Base-by-base conservation (phyloP, 2,329 filamentous ascomycete species). In the Tricladium varicosporioides region DNA sequence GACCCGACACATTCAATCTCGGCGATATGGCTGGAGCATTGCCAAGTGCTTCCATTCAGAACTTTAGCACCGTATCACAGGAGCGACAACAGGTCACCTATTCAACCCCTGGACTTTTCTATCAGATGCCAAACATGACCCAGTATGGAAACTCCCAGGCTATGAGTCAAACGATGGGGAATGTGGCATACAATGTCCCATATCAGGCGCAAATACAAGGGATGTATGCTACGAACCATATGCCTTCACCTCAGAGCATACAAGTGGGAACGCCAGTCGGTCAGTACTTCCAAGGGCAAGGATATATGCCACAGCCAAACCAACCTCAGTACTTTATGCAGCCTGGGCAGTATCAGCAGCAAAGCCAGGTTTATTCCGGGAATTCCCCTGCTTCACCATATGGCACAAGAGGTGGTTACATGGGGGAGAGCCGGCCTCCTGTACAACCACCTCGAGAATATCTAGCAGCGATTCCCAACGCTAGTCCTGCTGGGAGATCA, bases 181-280 rank as follows among this genome's bases (percentile, higher is more conserved):
- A 57, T 51, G 48, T 65, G 33, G 56, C 58, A n/a, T 70, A 69
- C 44, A 60, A 61, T 14, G 48, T 63, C 4, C 64, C 61, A 19
- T 69, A 65, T 49, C 68, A 67, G 47, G 51, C 49, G 16, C 65
- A 66, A 50, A 67, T 63, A 19, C 61, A 58, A 53, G 62, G 61
- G 22, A 58, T 65, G 19, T 70, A 69, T 52, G 36, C 58, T 10
- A 45, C 59, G 32, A 54, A 50, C 8, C 62, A 66, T 18, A 56
- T 50, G 8, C 49, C 59, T 22, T 58, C 61, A 31, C 47, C 58
- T 15, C 53, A 58, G 14, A 62, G 60, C 55, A 33, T 56, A 11
- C 60, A 63, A 43, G 32, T 60, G 2, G 57, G 59, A 19, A 32
- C 45, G 10, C 32, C 50, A 27, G 58, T 59, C n/a, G 57, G 44